Percentiles rank a stretch among this genome's conserved stretches.
These are phyloP conservation scores for Melocanna baccifera DNA, from an alignment of 176 grass and related monocot genomes.

Conservation along the genomic window DNA sequence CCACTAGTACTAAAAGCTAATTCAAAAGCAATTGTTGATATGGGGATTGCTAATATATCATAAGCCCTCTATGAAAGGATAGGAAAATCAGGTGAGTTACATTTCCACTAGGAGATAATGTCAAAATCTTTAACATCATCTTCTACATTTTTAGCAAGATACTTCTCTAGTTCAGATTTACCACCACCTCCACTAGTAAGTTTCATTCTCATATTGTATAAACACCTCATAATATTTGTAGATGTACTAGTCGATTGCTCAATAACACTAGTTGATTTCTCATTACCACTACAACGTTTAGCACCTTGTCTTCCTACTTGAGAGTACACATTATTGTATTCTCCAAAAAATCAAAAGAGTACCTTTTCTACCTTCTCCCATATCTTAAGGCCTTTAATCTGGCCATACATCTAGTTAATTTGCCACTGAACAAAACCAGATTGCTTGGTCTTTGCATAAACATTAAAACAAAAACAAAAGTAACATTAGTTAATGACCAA, in stretches of 20 bases:
- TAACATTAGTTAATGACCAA: background rate
- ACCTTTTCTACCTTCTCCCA: background rate
- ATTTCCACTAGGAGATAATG: background rate
- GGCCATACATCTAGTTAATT: background rate
- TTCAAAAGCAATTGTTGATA: too few relatives aligned
- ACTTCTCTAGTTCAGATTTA: background rate
- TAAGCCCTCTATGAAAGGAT: background rate
- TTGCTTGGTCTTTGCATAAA: background rate
- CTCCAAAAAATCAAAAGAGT: background rate
- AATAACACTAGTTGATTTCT: background rate
- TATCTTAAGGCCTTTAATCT: too few relatives aligned
- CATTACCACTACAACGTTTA: background rate
- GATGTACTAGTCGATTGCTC: background rate
- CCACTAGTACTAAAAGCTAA: too few relatives aligned
- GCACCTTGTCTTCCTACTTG: background rate
- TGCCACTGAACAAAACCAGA: background rate
- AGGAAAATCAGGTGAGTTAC: background rate
- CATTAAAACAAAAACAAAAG: background rate
- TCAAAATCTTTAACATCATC: background rate
- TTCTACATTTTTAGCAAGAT: background rate
- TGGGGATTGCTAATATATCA: too few relatives aligned
- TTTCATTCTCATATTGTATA: background rate
- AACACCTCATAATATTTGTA: background rate
- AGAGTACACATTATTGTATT: background rate
- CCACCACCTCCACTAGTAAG: background rate